Evolutionary conservation across 441 rosid species (phyloP).

Genomic region (Geranium incanum): DNA sequence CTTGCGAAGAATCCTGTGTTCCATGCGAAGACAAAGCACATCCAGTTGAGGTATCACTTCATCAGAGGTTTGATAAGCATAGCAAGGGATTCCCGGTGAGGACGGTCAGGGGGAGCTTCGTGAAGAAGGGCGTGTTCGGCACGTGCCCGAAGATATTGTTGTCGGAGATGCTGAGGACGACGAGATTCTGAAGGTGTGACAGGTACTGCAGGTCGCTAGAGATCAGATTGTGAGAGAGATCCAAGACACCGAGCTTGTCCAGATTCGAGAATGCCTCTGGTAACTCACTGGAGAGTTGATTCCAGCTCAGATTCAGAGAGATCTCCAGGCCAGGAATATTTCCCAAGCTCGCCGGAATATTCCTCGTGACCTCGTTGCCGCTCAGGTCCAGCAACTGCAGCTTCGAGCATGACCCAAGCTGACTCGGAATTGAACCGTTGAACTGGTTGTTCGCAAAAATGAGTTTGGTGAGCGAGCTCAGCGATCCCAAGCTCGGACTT

Average conservation of each 20-base stretch:
- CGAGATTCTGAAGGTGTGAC: constrained; percentile 64
- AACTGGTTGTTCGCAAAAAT: constrained; percentile 41
- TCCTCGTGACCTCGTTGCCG: constrained; percentile 41
- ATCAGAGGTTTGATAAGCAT: too few relatives aligned
- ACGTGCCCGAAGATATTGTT: constrained; percentile 66
- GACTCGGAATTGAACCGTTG: constrained; percentile 44
- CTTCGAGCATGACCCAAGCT: constrained; percentile 53
- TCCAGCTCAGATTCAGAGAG: constrained; percentile 71
- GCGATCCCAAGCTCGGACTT: constrained; percentile 39
- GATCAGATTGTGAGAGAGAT: constrained; percentile 55
- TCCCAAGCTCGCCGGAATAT: constrained; percentile 53
- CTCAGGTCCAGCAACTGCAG: constrained; percentile 58
- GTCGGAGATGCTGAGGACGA: constrained; percentile 66
- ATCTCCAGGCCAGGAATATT: constrained; percentile 64
- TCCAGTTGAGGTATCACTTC: too few relatives aligned
- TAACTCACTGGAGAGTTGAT: constrained; percentile 49
- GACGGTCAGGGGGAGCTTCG: constrained; percentile 67
- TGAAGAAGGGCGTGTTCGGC: constrained; percentile 73
- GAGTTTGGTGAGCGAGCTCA: constrained; percentile 52
- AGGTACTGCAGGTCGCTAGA: constrained; percentile 53
- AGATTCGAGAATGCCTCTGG: constrained; percentile 52
- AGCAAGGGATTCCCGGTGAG: constrained; percentile 62
- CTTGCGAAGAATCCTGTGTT: too few relatives aligned
- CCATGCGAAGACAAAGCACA: too few relatives aligned
- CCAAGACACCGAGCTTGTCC: constrained; percentile 55